These are phyloP conservation scores for Amanita jacksonii DNA, from an alignment of 768 basidiomycete species.

Conservation along the genomic window DNA sequence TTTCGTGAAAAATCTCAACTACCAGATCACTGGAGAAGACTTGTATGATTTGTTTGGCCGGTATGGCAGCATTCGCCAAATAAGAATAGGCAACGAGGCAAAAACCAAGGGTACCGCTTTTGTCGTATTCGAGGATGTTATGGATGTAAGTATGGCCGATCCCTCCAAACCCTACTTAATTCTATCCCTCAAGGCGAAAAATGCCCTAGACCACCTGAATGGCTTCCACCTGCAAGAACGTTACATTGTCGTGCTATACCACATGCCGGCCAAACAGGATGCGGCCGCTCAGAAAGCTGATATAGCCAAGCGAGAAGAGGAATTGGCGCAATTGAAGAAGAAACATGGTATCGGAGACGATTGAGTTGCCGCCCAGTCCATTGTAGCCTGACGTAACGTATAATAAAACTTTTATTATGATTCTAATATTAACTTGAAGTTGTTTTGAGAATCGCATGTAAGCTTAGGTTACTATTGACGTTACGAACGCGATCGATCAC, in stretches of 20 bases:
- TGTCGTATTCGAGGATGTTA: conserved; percentile 92
- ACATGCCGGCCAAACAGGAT: conserved; percentile 96
- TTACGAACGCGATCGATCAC: not conserved
- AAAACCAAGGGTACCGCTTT: conserved; percentile 97
- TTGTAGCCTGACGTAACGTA: too few species aligned
- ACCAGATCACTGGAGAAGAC: conserved; percentile 88
- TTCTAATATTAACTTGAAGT: not conserved
- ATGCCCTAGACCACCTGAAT: conserved; percentile 92
- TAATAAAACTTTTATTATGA: not conserved
- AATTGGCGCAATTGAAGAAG: conserved; percentile 77
- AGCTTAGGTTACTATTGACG: conserved; percentile 2
- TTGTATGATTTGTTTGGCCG: conserved; percentile 96
- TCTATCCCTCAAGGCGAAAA: conserved; percentile 63
- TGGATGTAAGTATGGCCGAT: conserved; percentile 57
- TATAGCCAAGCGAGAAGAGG: conserved; percentile 84
- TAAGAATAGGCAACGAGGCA: conserved; percentile 84
- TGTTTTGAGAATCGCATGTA: conserved; percentile 6
- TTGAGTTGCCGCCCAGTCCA: conserved; percentile 23
- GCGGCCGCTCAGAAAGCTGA: conserved; percentile 91
- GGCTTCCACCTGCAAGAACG: conserved; percentile 98
- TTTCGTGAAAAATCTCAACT: conserved; percentile 90
- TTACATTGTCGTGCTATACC: conserved; percentile 96
- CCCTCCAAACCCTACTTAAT: conserved; percentile 8
- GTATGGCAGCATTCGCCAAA: conserved; percentile 93
- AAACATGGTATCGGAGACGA: conserved; percentile 79